Evolutionary conservation across 495 filamentous ascomycete species (phyloP), one percentile per base, ranked within the genome.

Genomic region (Xylaria telfairii): DNA sequence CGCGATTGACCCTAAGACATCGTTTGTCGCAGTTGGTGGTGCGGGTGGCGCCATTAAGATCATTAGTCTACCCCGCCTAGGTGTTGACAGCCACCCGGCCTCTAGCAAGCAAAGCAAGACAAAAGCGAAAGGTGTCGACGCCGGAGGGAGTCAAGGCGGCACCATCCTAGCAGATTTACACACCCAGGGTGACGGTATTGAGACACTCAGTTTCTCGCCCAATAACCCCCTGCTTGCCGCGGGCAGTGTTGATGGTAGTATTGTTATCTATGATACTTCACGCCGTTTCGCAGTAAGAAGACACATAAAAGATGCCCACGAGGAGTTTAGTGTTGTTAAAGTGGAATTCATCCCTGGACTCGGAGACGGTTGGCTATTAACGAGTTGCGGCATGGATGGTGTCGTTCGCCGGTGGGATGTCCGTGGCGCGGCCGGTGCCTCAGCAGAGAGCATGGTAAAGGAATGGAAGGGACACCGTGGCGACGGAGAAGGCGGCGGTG

Each of bases 351-450:
- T 95, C 28, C 68, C 78, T 5, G 75, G 70, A 66, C 75, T 57
- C 68, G 81, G 69, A 53, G 76, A 78, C 63, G 76, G 76, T n/a
- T 93, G 88, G 87, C 73, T 96, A 71, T 83, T 97, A 26, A 97
- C 94, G 6, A 88, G 83, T 61, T 94, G 92, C 73, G 95, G 95
- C 2, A 87, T 97, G 81, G 95, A 98, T 75, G 95, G 95, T 5
- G 92, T 92, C 0, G 90, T 98, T 3, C 85, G 92, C 76, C 82
- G 93, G 65, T 98, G 95, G 95, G 93, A 98, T 82, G 85, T 91
- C 26, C 87, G 93, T 46, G 93, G 92, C 39, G 93, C 93, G 10
- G 94, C 92, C 3, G 86, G 76, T n/a, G 79, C 84, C 15, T 81
- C 82, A 10, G 83, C 80, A 42, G 88, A 88, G 64, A 93, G 90